These are phyloP conservation scores for Pulveroboletus ravenelii DNA, from an alignment of 768 basidiomycete genomes.

Conservation along the genomic window DNA sequence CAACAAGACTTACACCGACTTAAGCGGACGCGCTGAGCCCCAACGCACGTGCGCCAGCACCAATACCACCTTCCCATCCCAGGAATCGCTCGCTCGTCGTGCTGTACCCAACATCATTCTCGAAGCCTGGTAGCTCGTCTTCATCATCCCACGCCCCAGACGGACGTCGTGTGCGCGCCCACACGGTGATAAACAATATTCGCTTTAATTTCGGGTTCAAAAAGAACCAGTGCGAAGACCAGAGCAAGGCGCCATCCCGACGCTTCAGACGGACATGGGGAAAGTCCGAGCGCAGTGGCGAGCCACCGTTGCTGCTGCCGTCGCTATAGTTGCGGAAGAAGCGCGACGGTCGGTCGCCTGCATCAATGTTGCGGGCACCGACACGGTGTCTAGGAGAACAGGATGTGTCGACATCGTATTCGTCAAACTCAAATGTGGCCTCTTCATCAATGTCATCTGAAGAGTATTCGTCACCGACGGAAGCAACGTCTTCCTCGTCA, in stretches of 20 bases:
- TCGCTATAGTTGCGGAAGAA: constrained; percentile 31
- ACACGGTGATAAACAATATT: constrained; percentile 86
- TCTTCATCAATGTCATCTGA: constrained; percentile 71
- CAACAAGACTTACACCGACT: constrained; percentile 22
- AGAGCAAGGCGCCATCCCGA: constrained; percentile 74
- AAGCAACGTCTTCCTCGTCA: constrained; percentile 70
- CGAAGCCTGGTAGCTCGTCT: constrained; percentile 37
- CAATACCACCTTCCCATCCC: constrained; percentile 74
- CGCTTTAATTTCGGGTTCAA: constrained; percentile 89
- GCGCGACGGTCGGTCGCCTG: constrained; percentile 4
- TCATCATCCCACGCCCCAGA: constrained; percentile 48
- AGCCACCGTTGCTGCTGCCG: constrained; percentile 31
- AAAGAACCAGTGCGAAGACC: constrained; percentile 98
- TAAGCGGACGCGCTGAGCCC: constrained; percentile 46
- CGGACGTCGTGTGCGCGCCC: constrained; percentile 72
- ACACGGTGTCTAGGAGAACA: constrained; percentile 9
- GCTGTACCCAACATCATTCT: constrained; percentile 33
- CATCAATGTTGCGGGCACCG: constrained; percentile 7
- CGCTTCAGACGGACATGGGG: constrained; percentile 48
- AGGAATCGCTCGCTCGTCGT: constrained; percentile 55
- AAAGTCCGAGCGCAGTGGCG: constrained; percentile 34
- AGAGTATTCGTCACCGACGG: constrained; percentile 65
- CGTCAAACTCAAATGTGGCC: constrained; percentile 72
- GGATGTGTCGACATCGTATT: constrained; percentile 66
- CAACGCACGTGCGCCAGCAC: constrained; percentile 80